Evolutionary conservation across 2,329 filamentous ascomycete genomes (phyloP).

Genomic region (Clonostachys solani): DNA sequence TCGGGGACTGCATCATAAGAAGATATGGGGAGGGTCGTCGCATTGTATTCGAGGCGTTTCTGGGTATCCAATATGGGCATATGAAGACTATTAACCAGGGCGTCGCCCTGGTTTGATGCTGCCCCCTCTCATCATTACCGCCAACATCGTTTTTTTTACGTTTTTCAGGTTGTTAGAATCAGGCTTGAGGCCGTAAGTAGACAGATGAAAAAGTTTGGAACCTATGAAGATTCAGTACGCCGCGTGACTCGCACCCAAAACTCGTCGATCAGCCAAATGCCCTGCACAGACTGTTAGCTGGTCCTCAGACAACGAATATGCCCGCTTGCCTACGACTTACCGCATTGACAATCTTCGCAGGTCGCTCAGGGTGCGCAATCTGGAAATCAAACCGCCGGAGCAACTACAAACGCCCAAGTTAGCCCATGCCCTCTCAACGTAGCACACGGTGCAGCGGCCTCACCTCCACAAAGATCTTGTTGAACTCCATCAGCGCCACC

Average conservation of each 20-base stretch:
- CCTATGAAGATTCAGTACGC: background rate
- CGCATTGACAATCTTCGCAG: constrained; percentile 8
- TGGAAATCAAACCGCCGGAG: constrained; percentile 11
- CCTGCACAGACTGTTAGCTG: background rate
- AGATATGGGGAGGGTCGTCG: too few species aligned
- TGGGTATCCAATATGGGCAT: too few species aligned
- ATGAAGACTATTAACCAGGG: too few species aligned
- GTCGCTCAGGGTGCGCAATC: constrained; percentile 7
- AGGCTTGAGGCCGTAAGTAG: too few species aligned
- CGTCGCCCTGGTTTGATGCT: too few species aligned
- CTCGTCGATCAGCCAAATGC: constrained; percentile 11
- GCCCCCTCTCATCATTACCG: too few species aligned
- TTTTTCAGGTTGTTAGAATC: too few species aligned
- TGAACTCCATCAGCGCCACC: constrained; percentile 36
- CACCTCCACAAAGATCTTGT: constrained; percentile 37
- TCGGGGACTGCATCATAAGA: too few species aligned
- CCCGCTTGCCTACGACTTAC: constrained; percentile 1
- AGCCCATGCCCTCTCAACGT: background rate
- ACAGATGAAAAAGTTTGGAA: too few species aligned
- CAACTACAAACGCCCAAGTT: constrained; percentile 1
- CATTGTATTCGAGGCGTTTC: too few species aligned
- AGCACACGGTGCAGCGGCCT: constrained; percentile 1
- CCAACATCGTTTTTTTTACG: too few species aligned
- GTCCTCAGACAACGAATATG: background rate
- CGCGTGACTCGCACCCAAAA: constrained; percentile 9